A percentile compares a stretch with the other conserved stretches of the same genome.
Conservation (phyloP, 352 stramenopile genomes). For the Pythium angustatum region DNA sequence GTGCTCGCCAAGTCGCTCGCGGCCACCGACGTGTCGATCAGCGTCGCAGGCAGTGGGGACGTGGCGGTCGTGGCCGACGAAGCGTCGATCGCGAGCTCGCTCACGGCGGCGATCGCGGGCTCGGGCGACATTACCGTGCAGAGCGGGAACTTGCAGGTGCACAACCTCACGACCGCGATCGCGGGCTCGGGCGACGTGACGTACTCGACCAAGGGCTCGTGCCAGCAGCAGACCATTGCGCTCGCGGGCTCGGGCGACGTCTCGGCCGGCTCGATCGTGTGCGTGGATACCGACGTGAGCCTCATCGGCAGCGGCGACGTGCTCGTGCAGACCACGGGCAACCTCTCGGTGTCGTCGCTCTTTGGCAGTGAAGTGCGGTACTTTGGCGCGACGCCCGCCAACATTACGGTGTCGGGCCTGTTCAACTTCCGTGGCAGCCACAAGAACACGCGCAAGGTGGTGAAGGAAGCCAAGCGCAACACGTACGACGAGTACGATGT, state of each 20-base stretch:
- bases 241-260: slow-evolving; percentile 40
- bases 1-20: slow-evolving; percentile 19
- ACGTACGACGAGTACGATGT: slow-evolving; percentile 14
- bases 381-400: slow-evolving; percentile 33
- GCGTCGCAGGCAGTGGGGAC: slow-evolving; percentile 23
- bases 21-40: slow-evolving; percentile 13
- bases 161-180: slow-evolving; percentile 30
- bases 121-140: slow-evolving; percentile 39
- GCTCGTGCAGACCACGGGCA: slow-evolving; percentile 43
- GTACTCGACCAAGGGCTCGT: slow-evolving; percentile 36
- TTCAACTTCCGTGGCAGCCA: slow-evolving; percentile 15
- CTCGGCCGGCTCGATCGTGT: slow-evolving; percentile 42
- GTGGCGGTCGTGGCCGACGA: slow-evolving; percentile 32
- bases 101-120: slow-evolving; percentile 29
- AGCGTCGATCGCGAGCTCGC: slow-evolving; percentile 21
- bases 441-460: slow-evolving; percentile 11
- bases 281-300: slow-evolving; percentile 40
- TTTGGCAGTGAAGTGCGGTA: slow-evolving; percentile 42
- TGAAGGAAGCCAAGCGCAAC: slow-evolving; percentile 17
- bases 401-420: slow-evolving; percentile 24
- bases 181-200: slow-evolving; percentile 38
- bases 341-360: slow-evolving; percentile 31
- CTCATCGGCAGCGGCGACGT: slow-evolving; percentile 43
- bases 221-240: slow-evolving; percentile 32
- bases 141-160: slow-evolving; percentile 16